Base-by-base conservation (phyloP, 106 monocot genomes). In the Chionographis japonica region DNA sequence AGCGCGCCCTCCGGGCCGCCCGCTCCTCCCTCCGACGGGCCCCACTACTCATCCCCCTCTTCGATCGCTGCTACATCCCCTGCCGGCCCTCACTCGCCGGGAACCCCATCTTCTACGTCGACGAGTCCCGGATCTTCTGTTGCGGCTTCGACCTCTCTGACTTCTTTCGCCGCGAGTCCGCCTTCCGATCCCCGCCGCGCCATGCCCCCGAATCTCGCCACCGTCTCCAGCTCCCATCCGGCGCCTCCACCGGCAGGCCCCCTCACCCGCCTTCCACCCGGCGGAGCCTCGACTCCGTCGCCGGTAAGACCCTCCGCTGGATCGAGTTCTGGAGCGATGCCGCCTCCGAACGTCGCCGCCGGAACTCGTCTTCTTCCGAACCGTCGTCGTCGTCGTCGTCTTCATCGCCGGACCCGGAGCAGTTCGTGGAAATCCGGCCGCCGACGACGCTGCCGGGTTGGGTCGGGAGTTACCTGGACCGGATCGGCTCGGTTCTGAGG, bases 291-390 rank as follows among this genome's bases (percentile, higher is more conserved):
- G 80, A 80, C 54, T 77, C 74, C 38, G 72, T 43, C 63, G 80
- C 63, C 37, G 84, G 69, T 6, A 54, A 58, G 68, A 65, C 72
- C 6, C 85, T 73, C 8, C 72, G 89, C 16, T 85, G 89, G 89
- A 80, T 89, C 54, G 89, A 89, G 79, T 85, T 89, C 77, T 89
- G 89, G 89, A 85, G 83, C 78, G 88, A 85, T 67, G 88, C 88
- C 7, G 83, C 85, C 4, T 57, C 70, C 18, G 72, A 71, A 20
- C 73, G 66, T 15, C 76, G 88, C 58, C 74, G 91, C 40, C 76
- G 81, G 16, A 60, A 63, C 63, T 74, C 71, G 2, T 70, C 72
- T 6, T 80, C 75, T 3, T 64, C 37, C 4, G 35, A 40, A 9
- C 20, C 76, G 15, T 65, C 73, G 0, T 58, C 65, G 6, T 72